Conservation (phyloP, 257 asterid species). For the Ajuga chamaepitys region DNA sequence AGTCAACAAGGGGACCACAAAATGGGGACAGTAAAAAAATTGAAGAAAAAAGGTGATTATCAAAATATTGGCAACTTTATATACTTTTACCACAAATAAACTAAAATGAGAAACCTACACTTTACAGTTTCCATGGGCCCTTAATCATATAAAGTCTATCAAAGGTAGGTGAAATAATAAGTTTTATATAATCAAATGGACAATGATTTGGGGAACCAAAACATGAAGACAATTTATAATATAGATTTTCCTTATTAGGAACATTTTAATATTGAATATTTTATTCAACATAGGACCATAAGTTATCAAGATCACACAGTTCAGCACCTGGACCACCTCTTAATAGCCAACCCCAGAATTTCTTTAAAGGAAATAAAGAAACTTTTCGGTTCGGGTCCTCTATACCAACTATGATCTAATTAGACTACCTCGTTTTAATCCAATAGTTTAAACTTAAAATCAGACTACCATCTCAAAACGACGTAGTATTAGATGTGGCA, state of each 20-base stretch:
- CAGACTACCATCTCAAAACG: too few species aligned
- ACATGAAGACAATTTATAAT: too few species aligned
- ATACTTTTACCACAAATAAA: neutral
- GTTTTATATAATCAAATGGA: slow-evolving; percentile 11
- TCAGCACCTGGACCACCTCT: slow-evolving; percentile 34
- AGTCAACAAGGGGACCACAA: slow-evolving; percentile 39
- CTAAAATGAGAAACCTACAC: slow-evolving; percentile 16
- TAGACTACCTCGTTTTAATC: too few species aligned
- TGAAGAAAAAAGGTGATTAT: slow-evolving; percentile 24
- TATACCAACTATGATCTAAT: too few species aligned
- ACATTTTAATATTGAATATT: slow-evolving; percentile 21
- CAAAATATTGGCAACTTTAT: slow-evolving; percentile 21
- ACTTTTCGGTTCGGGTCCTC: too few species aligned
- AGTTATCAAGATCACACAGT: slow-evolving; percentile 23
- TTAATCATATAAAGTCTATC: slow-evolving; percentile 17
- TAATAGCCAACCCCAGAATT: slow-evolving; percentile 14
- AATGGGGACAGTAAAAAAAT: neutral
- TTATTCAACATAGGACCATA: slow-evolving; percentile 30
- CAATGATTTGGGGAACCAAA: slow-evolving; percentile 13
- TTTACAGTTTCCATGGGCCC: slow-evolving; percentile 34
- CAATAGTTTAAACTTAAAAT: too few species aligned
- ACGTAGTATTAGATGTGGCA: too few species aligned
- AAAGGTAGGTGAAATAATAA: slow-evolving; percentile 18
- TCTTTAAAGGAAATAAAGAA: neutral
- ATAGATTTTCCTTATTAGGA: slow-evolving; percentile 18